Conservation (phyloP, 1,284 basidiomycete genomes). For the Cryptococcus sp. region DNA sequence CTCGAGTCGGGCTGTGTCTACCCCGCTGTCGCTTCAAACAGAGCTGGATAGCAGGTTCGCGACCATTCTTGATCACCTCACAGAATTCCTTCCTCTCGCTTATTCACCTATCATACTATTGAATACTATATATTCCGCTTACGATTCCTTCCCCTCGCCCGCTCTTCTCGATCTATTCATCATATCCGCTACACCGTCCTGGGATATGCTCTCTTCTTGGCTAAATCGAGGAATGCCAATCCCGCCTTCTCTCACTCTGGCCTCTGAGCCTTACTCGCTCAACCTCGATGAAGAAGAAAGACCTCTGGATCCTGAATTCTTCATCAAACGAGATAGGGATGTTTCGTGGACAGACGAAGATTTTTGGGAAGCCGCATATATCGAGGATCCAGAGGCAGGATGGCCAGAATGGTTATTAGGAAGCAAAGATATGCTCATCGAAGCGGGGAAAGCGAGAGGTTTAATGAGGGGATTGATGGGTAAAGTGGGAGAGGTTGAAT, state of each 20-base stretch:
- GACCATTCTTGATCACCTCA: constrained; percentile 53
- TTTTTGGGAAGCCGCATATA: constrained; percentile 73
- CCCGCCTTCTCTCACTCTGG: constrained; percentile 13
- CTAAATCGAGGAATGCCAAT: constrained; percentile 65
- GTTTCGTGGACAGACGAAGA: constrained; percentile 62
- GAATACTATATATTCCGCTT: constrained; percentile 56
- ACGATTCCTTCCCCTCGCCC: constrained; percentile 17
- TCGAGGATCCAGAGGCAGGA: constrained; percentile 51
- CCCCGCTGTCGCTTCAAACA: constrained; percentile 62
- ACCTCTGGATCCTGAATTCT: constrained; percentile 67
- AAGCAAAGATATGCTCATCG: constrained; percentile 57
- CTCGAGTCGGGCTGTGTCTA: background rate
- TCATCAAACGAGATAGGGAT: constrained; percentile 65
- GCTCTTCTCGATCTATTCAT: constrained; percentile 59
- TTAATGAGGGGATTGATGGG: constrained; percentile 55
- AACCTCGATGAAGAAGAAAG: constrained; percentile 39
- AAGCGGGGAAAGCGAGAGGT: constrained; percentile 73
- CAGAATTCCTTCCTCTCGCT: constrained; percentile 52
- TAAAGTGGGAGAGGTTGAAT: constrained; percentile 1
- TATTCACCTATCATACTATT: constrained; percentile 57
- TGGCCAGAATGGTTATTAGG: constrained; percentile 35
- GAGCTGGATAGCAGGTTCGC: constrained; percentile 47
- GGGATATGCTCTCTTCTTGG: constrained; percentile 69
- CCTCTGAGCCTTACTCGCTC: constrained; percentile 12
- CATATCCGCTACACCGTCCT: constrained; percentile 62